Base-by-base conservation (phyloP, 352 stramenopile species). In the Ophiocytium majus region DNA sequence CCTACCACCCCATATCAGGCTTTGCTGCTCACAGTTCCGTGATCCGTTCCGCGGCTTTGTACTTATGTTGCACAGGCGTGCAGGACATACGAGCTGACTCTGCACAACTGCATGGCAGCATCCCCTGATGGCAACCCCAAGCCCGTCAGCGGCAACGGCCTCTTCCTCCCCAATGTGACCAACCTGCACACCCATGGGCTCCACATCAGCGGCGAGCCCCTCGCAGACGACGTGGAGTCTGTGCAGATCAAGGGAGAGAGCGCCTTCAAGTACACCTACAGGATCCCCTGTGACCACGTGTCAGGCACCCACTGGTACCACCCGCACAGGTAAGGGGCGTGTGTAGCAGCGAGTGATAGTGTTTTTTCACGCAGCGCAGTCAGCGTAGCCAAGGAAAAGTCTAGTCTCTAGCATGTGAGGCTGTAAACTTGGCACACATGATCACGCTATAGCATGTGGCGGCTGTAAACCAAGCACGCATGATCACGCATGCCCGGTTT, bases 111-210 rank as follows among this genome's bases (percentile, higher is more conserved):
- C n/a, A n/a, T n/a, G n/a, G n/a, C n/a, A n/a, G n/a, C n/a, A n/a
- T n/a, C n/a, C n/a, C n/a, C n/a, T n/a, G n/a, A n/a, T n/a, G n/a
- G n/a, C n/a, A n/a, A n/a, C n/a, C n/a, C n/a, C n/a, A n/a, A n/a
- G n/a, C n/a, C n/a, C n/a, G n/a, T n/a, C 43, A 37, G 36, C 9
- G 75, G 76, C 36, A 88, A 88, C 84, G 78, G 50, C 0, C 79
- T 86, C 71, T 82, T 78, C 32, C 36, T 76, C 19, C 84, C 84
- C 43, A 88, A 81, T 63, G 84, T 82, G 0, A 88, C 84, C n/a
- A 88, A 88, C 80, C 31, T 88, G 0, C 84, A 88, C 80, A 86
- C 79, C 5, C 84, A 88, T 66, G 84, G 84, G 19, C 84, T 88
- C 10, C 84, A 88, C 74, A 66, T 88, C 23, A 85, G 79, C 1